phyloP scores from a whole-genome alignment of 2,329 filamentous ascomycete genomes.

The Aspergillus ochraceoroseus region DNA sequence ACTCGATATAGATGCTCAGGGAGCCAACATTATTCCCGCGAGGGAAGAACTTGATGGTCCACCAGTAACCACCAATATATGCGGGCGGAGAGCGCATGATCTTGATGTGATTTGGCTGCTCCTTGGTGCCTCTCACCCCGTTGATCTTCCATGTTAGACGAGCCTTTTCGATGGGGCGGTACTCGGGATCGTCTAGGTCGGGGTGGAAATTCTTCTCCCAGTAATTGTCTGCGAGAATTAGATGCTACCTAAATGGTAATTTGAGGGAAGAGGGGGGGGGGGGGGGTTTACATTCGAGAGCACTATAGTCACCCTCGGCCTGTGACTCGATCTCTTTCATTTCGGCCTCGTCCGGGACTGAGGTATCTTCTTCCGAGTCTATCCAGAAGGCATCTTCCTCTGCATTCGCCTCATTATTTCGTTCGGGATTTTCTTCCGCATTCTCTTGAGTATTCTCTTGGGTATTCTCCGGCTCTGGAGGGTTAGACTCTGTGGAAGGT shows the following conservation, averaged over 20 bases:
- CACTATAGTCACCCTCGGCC: constrained; percentile 48
- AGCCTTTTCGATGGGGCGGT: constrained; percentile 50
- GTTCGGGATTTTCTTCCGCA: constrained; percentile 15
- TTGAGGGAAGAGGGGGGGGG: not conserved
- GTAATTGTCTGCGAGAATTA: constrained; percentile 44
- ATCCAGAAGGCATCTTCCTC: constrained; percentile 49
- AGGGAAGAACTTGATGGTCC: constrained; percentile 63
- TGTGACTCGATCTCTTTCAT: constrained; percentile 52
- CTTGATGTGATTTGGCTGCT: constrained; percentile 54
- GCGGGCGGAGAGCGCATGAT: constrained; percentile 56
- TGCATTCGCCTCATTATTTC: no score
- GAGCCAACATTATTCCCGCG: constrained; percentile 56
- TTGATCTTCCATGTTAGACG: constrained; percentile 57
- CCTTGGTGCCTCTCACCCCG: constrained; percentile 56
- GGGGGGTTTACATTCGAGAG: constrained; percentile 48
- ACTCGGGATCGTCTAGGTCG: constrained; percentile 55
- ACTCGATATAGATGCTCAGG: constrained; percentile 59
- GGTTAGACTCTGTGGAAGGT: constrained; percentile 6
- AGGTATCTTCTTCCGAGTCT: constrained; percentile 53
- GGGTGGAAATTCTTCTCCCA: constrained; percentile 56
- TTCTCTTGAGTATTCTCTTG: no score
- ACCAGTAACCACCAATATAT: constrained; percentile 56
- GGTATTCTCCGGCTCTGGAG: constrained; percentile 11
- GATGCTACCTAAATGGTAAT: not conserved
- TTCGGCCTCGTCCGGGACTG: constrained; percentile 54